Conservation (phyloP, 768 basidiomycete species). For the Suillus plorans region DNA sequence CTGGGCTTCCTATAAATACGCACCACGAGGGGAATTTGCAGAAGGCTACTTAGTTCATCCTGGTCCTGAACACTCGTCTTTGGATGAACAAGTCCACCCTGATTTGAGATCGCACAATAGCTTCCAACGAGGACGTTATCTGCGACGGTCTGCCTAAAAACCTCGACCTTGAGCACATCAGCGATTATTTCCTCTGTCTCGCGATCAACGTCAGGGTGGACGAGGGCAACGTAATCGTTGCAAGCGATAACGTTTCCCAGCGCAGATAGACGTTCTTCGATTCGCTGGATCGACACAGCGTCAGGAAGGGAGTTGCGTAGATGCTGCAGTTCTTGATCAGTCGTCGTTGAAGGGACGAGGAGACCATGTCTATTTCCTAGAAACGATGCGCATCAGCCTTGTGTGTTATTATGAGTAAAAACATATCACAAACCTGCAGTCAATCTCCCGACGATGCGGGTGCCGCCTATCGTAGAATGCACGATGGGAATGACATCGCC, state of each 20-base stretch:
- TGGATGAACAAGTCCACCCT: constrained; percentile 97
- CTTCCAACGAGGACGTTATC: constrained; percentile 96
- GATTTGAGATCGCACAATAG: constrained; percentile 93
- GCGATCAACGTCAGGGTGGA: constrained; percentile 96
- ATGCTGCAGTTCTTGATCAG: constrained; percentile 98
- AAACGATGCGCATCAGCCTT: not conserved
- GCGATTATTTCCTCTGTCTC: constrained; percentile 99
- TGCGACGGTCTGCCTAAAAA: constrained; percentile 96
- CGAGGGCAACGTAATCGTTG: constrained; percentile 98
- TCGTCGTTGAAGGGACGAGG: constrained; percentile 92
- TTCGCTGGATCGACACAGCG: constrained; percentile 88
- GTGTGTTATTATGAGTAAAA: not conserved
- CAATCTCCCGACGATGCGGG: constrained; percentile 89
- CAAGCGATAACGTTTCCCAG: constrained; percentile 98
- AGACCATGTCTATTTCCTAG: constrained; percentile 95
- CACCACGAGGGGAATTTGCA: constrained; percentile 94
- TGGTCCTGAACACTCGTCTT: constrained; percentile 97
- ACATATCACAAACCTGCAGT: constrained; percentile 66
- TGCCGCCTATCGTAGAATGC: constrained; percentile 93
- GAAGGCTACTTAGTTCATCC: constrained; percentile 90
- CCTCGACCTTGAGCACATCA: constrained; percentile 98
- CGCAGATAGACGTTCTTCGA: constrained; percentile 96
- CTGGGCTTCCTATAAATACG: constrained; percentile 31
- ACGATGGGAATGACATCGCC: constrained; percentile 94
- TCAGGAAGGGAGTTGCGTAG: constrained; percentile 94